Conservation (phyloP, 1,139 yeast species). For the Tardiomyces depauwii region DNA sequence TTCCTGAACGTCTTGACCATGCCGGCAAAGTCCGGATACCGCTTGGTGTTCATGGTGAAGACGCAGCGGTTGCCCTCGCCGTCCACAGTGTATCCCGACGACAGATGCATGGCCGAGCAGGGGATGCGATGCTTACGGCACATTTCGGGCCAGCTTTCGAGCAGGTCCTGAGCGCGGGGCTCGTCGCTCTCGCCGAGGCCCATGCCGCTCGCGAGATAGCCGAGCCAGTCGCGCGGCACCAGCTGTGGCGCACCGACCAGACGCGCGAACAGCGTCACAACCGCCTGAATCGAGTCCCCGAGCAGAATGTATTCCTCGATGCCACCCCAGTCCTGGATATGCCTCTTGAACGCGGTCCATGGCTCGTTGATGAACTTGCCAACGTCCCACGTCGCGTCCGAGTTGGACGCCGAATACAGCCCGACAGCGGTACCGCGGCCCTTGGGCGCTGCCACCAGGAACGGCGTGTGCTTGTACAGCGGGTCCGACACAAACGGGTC, state of each 20-base stretch:
- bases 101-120: conserved; percentile 6
- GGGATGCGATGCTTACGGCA: conserved; percentile 3
- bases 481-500: conserved; percentile 5
- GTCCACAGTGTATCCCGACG: conserved; percentile 3
- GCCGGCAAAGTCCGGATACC: conserved; percentile 4
- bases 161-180: conserved; percentile 2
- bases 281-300: not conserved
- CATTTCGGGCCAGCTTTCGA: conserved; percentile 1
- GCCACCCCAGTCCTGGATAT: conserved; percentile 4
- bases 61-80: not conserved
- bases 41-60: conserved; percentile 2
- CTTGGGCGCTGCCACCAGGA: conserved; percentile 3
- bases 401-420: conserved; percentile 3
- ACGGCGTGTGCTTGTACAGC: conserved; percentile 3
- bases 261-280: conserved; percentile 1
- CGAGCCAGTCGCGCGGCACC: conserved; percentile 4
- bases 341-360: conserved; percentile 3
- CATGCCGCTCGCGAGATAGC: conserved; percentile 5
- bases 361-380: conserved; percentile 3
- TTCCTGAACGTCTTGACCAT: conserved; percentile 1
- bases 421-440: conserved; percentile 3
- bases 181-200: conserved; percentile 2
- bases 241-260: conserved; percentile 3
- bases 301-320: conserved; percentile 3
- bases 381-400: conserved; percentile 3